Percentiles rank a stretch among this genome's conserved stretches.
phyloP scores from a whole-genome alignment of 495 filamentous ascomycete species.

The Hypoxylon crocopeplum region DNA sequence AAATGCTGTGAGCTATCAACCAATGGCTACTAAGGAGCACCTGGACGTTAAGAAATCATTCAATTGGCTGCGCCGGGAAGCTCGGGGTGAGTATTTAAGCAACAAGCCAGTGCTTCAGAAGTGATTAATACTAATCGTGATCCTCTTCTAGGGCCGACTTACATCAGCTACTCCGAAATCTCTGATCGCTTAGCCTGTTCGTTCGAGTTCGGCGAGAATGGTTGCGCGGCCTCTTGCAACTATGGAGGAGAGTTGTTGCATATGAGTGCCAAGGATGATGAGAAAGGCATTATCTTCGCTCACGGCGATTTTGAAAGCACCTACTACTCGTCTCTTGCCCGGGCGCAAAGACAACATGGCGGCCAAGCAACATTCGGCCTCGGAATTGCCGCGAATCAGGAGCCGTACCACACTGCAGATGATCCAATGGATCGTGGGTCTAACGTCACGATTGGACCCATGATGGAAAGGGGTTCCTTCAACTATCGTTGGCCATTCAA shows the following conservation, averaged over 20 bases:
- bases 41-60: no score
- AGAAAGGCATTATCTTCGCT: conserved; percentile 27
- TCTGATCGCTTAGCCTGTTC: conserved; percentile 26
- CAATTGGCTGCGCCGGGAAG: no score
- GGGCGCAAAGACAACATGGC: conserved; percentile 18
- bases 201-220: conserved; percentile 36
- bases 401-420: background rate
- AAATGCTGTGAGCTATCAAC: no score
- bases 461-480: conserved; percentile 32
- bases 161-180: conserved; percentile 31
- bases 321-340: conserved; percentile 24
- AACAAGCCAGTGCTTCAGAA: no score
- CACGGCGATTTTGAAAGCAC: conserved; percentile 26
- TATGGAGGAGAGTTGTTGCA: conserved; percentile 34
- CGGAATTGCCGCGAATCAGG: conserved; percentile 1
- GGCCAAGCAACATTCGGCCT: conserved; percentile 28
- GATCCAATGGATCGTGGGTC: conserved; percentile 13
- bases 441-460: conserved; percentile 16
- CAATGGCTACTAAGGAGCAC: no score
- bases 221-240: conserved; percentile 28
- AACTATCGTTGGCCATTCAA: conserved; percentile 36
- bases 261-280: conserved; percentile 18
- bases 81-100: no score
- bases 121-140: no score
- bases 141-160: conserved; percentile 30